Conservation (phyloP, 345 rosid genomes). For the Linum lewisii region DNA sequence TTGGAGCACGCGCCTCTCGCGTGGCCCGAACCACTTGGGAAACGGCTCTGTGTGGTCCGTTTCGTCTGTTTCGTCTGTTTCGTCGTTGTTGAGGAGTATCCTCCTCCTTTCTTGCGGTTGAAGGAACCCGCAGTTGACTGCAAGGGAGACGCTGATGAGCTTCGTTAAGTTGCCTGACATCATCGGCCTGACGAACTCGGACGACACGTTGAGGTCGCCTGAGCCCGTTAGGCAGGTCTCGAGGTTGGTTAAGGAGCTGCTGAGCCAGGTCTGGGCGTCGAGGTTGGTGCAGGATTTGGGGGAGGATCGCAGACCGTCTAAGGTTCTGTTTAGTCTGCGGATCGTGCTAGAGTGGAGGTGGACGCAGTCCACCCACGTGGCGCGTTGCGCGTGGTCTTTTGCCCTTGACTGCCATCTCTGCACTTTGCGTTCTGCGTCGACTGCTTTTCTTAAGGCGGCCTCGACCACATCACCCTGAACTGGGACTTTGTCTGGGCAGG, state of each 20-base stretch:
- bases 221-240: constrained; percentile 33
- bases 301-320: not conserved
- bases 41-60: constrained; percentile 9
- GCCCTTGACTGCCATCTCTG: no score
- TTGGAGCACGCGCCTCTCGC: constrained; percentile 31
- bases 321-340: constrained; percentile 22
- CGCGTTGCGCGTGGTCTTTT: not conserved
- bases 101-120: not conserved
- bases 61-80: constrained; percentile 2
- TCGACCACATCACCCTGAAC: no score
- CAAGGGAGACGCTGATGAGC: constrained; percentile 32
- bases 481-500: no score
- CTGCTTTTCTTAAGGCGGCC: no score
- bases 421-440: no score
- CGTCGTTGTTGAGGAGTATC: not conserved
- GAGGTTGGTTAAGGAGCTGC: constrained; percentile 32
- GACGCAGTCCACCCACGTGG: not conserved
- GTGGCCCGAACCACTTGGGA: constrained; percentile 29
- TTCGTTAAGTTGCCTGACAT: constrained; percentile 28
- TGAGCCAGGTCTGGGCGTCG: constrained; percentile 42
- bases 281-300: constrained; percentile 1
- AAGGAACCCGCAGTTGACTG: constrained; percentile 14
- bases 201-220: constrained; percentile 20
- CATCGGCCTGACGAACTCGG: constrained; percentile 24
- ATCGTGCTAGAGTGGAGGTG: not conserved